A percentile compares a stretch with the other conserved stretches of the same genome.
Evolutionary conservation across 352 stramenopile species (phyloP).

Genomic region (Globisporangium emineosum): DNA sequence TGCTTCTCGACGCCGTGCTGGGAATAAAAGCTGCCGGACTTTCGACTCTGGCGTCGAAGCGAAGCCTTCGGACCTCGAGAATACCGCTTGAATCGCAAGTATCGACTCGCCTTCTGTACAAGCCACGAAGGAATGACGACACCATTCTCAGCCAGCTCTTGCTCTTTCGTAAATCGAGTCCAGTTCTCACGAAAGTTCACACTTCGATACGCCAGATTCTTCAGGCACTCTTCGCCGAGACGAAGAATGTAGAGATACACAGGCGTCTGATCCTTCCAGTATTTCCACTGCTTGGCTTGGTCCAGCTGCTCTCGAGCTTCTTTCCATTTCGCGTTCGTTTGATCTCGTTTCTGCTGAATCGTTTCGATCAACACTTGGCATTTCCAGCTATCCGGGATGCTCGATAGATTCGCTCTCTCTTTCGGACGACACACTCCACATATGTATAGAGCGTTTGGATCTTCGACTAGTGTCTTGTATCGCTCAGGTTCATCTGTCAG

Average conservation of each 20-base stretch:
- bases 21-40: slow-evolving; percentile 77
- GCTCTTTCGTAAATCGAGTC: slow-evolving; percentile 46
- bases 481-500: slow-evolving; percentile 54
- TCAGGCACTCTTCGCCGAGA: slow-evolving; percentile 82
- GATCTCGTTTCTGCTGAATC: slow-evolving; percentile 63
- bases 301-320: slow-evolving; percentile 54
- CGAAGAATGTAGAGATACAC: slow-evolving; percentile 83
- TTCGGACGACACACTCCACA: slow-evolving; percentile 66
- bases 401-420: slow-evolving; percentile 46
- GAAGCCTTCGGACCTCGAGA: slow-evolving; percentile 62
- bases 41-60: slow-evolving; percentile 49
- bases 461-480: slow-evolving; percentile 63
- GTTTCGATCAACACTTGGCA: slow-evolving; percentile 68
- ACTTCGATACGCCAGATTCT: slow-evolving; percentile 70
- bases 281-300: slow-evolving; percentile 63
- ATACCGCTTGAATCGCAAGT: slow-evolving; percentile 85
- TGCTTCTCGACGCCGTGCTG: slow-evolving; percentile 62
- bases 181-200: slow-evolving; percentile 76
- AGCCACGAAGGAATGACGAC: slow-evolving; percentile 56
- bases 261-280: slow-evolving; percentile 66
- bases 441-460: slow-evolving; percentile 69
- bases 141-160: slow-evolving; percentile 35
- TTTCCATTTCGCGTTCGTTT: slow-evolving; percentile 66
- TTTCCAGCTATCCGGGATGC: slow-evolving; percentile 41
- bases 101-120: slow-evolving; percentile 74